Evolutionary conservation across 1,139 yeast genomes (phyloP).

Genomic region (Hemisphaericaspora xylanilytica): DNA sequence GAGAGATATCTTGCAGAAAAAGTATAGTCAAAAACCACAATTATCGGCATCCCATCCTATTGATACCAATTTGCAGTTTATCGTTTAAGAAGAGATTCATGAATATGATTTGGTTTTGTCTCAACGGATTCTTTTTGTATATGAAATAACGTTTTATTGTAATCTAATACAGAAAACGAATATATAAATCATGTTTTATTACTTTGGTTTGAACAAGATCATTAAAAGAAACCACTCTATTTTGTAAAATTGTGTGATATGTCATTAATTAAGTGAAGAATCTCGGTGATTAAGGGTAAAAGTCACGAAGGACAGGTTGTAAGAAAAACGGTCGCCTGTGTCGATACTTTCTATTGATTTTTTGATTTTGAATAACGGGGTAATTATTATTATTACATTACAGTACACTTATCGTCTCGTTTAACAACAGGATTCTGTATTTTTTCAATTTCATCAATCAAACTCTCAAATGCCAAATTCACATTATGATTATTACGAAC

Average conservation of each 20-base stretch:
- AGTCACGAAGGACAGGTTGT: neutral
- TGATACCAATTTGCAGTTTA: slow-evolving; percentile 68
- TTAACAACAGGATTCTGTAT: slow-evolving; percentile 48
- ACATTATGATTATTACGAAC: slow-evolving; percentile 76
- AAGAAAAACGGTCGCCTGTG: too few species aligned
- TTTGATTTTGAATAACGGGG: too few species aligned
- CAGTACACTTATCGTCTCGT: slow-evolving; percentile 38
- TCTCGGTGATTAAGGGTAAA: neutral
- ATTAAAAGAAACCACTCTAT: slow-evolving; percentile 1
- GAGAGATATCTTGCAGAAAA: slow-evolving; percentile 64
- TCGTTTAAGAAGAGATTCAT: slow-evolving; percentile 16
- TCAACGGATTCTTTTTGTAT: too few species aligned
- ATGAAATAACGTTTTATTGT: too few species aligned
- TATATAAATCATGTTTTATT: neutral
- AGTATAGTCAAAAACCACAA: slow-evolving; percentile 89
- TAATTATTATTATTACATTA: slow-evolving; percentile 26
- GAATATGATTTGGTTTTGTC: too few species aligned
- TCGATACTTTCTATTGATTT: too few species aligned
- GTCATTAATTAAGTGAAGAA: neutral
- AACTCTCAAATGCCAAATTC: slow-evolving; percentile 58
- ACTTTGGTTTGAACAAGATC: neutral
- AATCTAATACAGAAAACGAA: neutral
- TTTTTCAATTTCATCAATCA: slow-evolving; percentile 71
- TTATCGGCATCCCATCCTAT: slow-evolving; percentile 81
- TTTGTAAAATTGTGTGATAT: neutral